Conservation (phyloP, 169 alveolate genomes). For the Cyclospora cayetanensis region DNA sequence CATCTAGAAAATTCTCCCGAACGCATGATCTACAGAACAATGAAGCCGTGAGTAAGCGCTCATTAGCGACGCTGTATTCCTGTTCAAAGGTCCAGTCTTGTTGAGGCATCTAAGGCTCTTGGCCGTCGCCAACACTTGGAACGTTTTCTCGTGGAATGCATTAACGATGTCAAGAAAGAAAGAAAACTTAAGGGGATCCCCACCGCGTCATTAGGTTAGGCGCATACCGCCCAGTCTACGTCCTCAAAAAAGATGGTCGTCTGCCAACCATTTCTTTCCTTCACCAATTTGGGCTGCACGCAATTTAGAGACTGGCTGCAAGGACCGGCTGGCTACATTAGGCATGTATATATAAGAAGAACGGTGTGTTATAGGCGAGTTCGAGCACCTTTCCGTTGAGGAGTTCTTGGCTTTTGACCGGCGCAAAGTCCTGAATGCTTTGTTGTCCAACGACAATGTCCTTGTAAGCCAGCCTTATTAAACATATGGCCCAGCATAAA, state of each 20-base stretch:
- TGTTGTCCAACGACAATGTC: slow-evolving; percentile 15
- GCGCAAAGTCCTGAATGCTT: slow-evolving; percentile 22
- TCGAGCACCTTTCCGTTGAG: slow-evolving; percentile 30
- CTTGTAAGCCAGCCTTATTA: slow-evolving; percentile 1
- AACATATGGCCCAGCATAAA: not conserved
- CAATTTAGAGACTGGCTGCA: no score
- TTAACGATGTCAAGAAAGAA: slow-evolving; percentile 41
- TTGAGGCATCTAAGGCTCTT: slow-evolving; percentile 43
- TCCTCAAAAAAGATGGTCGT: no score
- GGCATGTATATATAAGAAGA: no score
- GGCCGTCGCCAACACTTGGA: slow-evolving; percentile 37
- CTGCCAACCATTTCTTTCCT: no score
- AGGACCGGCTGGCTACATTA: no score
- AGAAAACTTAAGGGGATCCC: slow-evolving; percentile 39
- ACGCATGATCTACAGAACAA: no score
- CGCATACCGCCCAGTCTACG: no score
- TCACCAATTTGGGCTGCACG: no score
- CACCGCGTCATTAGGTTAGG: not conserved
- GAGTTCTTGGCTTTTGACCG: slow-evolving; percentile 52
- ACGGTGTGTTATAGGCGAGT: slow-evolving; percentile 26
- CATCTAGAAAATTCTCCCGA: no score
- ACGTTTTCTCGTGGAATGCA: slow-evolving; percentile 13
- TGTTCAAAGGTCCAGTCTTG: slow-evolving; percentile 21
- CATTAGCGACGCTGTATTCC: no score
- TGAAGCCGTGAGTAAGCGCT: no score